These are phyloP conservation scores for Aristolochia contorta DNA, from an alignment of 164 flowering plant species.

Conservation along the genomic window DNA sequence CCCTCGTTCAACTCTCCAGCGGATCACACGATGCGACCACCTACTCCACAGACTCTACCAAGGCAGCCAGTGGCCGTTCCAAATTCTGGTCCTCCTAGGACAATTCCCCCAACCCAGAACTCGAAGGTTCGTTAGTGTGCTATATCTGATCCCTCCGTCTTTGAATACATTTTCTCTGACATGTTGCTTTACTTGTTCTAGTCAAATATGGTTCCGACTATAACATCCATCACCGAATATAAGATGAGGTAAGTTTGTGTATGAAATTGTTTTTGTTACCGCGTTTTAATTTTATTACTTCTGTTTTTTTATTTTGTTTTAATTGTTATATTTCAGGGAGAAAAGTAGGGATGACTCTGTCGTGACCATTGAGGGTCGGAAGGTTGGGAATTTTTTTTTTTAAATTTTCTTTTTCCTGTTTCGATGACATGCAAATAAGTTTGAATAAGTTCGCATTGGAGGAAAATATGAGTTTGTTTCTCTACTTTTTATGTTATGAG, in stretches of 20 bases:
- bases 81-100: constrained; percentile 10
- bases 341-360: constrained; percentile 38
- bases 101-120: constrained; percentile 11
- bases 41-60: constrained; percentile 9
- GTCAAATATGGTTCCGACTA: constrained; percentile 30
- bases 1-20: constrained; percentile 12
- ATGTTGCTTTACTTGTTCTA: not conserved
- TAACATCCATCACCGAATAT: constrained; percentile 10
- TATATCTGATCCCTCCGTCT: too few species aligned
- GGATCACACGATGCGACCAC: constrained; percentile 19
- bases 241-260: not conserved
- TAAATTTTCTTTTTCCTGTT: too few species aligned
- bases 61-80: constrained; percentile 1
- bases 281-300: not conserved
- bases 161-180: too few species aligned
- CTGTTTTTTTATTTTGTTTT: not conserved
- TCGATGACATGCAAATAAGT: too few species aligned
- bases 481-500: too few species aligned
- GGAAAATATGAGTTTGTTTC: too few species aligned
- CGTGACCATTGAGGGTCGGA: constrained; percentile 37
- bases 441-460: too few species aligned
- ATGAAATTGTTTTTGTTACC: not conserved
- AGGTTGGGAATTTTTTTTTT: constrained; percentile 29
- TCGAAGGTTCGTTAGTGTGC: constrained; percentile 16
- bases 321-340: constrained; percentile 26